phyloP scores from a whole-genome alignment of 1,139 yeast genomes.

The Protomyces inundatus region DNA sequence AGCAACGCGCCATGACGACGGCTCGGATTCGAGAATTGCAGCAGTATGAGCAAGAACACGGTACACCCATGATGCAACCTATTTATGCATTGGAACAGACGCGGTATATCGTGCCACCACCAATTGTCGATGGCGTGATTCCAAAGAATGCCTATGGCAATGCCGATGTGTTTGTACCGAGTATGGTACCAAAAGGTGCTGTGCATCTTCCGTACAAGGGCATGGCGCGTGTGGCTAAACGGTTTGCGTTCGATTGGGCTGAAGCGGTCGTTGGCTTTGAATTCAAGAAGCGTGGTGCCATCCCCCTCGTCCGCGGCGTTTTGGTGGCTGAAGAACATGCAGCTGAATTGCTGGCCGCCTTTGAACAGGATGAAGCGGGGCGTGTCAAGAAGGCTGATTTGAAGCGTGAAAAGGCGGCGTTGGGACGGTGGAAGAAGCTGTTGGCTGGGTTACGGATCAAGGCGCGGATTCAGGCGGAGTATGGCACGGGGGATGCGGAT shows the following conservation, averaged over 20 bases:
- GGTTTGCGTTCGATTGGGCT: slow-evolving; percentile 71
- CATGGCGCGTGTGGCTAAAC: slow-evolving; percentile 55
- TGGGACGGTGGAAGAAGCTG: slow-evolving; percentile 68
- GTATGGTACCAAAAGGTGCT: slow-evolving; percentile 82
- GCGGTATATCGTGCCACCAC: slow-evolving; percentile 60
- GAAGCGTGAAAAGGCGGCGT: slow-evolving; percentile 49
- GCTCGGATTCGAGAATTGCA: slow-evolving; percentile 38
- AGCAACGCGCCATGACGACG: slow-evolving; percentile 34
- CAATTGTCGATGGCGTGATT: slow-evolving; percentile 58
- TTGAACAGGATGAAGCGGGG: slow-evolving; percentile 55
- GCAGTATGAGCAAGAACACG: slow-evolving; percentile 48
- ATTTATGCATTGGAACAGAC: slow-evolving; percentile 78
- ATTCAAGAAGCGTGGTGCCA: slow-evolving; percentile 49
- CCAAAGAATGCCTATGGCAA: slow-evolving; percentile 77
- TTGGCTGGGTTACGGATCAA: slow-evolving; percentile 66
- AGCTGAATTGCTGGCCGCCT: slow-evolving; percentile 61
- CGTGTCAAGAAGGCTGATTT: slow-evolving; percentile 46
- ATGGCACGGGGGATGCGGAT: slow-evolving; percentile 12
- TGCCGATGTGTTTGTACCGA: slow-evolving; percentile 66
- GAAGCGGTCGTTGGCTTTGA: slow-evolving; percentile 84
- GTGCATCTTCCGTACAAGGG: slow-evolving; percentile 44
- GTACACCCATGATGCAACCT: slow-evolving; percentile 45
- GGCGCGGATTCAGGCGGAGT: slow-evolving; percentile 43
- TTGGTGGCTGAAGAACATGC: slow-evolving; percentile 60
- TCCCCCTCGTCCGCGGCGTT: slow-evolving; percentile 70